Evolutionary conservation across 2,329 filamentous ascomycete species (phyloP), one percentile per base, ranked within the genome.

Genomic region (Escovopsis sp.): DNA sequence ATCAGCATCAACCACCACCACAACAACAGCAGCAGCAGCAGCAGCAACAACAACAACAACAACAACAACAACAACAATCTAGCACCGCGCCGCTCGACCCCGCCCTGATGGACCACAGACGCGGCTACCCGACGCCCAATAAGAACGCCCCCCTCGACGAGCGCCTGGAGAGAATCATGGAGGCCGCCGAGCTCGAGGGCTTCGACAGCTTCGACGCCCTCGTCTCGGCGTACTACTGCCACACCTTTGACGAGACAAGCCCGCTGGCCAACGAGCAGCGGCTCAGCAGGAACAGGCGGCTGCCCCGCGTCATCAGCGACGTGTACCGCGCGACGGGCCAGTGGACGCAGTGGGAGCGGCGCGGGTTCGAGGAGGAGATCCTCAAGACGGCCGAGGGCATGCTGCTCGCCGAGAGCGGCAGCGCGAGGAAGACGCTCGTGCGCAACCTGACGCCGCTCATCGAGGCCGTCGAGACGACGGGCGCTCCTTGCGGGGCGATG

Each of bases 291-390:
- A 53, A 53, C 43, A 46, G 50, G 9, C 45, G 54, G 0, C 47
- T 57, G 8, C 52, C 55, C 7, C 46, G 48, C 34, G 47, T 55
- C 6, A 47, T 57, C 26, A 43, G 43, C 1, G 45, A 51, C 2
- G 47, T 56, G 2, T 51, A 50, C 19, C 48, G 43, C 11, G 45
- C 48, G 6, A 43, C 49, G 2, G 34, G 42, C 8, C 40, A 38
- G 30, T 55, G 49, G 54, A 53, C 48, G n/a, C 39, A 41, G 3
- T 54, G 49, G 56, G 51, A 53, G 43, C 47, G 53, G 12, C 45
- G 46, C 7, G 54, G 49, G 1, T 55, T 57, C 36, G 47, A 53
- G 6, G 52, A 56, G 4, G 53, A 57, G 38, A 48, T 56, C n/a
- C 44, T 57, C 15, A 51, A 51, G 32, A 50, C 49, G 2, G 49